These are phyloP conservation scores for Incumbomyces lentus DNA, from an alignment of 2,329 filamentous ascomycete genomes.

Conservation along the genomic window DNA sequence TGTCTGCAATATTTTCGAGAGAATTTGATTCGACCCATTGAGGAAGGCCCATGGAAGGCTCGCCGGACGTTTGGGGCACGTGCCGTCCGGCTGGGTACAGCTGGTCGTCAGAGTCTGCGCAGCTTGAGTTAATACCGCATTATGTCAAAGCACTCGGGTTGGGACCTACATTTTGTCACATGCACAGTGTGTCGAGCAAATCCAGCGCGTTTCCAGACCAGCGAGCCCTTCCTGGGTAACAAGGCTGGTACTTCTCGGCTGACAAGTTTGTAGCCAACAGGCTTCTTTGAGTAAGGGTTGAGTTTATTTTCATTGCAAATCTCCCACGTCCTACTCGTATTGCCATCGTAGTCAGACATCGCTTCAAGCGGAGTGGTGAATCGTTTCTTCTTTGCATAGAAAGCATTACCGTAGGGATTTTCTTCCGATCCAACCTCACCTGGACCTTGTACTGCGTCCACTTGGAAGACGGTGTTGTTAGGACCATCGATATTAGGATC, in stretches of 20 bases:
- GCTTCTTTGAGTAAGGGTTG: slow-evolving; percentile 80
- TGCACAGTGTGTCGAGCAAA: slow-evolving; percentile 81
- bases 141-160: slow-evolving; percentile 1
- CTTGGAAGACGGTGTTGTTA: slow-evolving; percentile 74
- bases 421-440: slow-evolving; percentile 68
- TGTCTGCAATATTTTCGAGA: slow-evolving; percentile 60
- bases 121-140: too few species aligned
- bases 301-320: slow-evolving; percentile 74
- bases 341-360: slow-evolving; percentile 70
- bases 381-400: slow-evolving; percentile 75
- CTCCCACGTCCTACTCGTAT: slow-evolving; percentile 76
- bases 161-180: slow-evolving; percentile 69
- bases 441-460: slow-evolving; percentile 60
- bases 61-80: slow-evolving; percentile 76
- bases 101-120: slow-evolving; percentile 63
- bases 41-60: slow-evolving; percentile 61
- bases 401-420: slow-evolving; percentile 85
- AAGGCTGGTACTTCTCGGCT: slow-evolving; percentile 71
- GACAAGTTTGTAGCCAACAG: slow-evolving; percentile 78
- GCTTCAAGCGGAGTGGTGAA: slow-evolving; percentile 59
- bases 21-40: slow-evolving; percentile 65
- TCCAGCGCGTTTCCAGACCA: slow-evolving; percentile 83
- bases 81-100: slow-evolving; percentile 78
- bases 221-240: slow-evolving; percentile 65
- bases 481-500: slow-evolving; percentile 80